phyloP scores from a whole-genome alignment of 1,284 basidiomycete species.

The Pseudozyma thailandica region DNA sequence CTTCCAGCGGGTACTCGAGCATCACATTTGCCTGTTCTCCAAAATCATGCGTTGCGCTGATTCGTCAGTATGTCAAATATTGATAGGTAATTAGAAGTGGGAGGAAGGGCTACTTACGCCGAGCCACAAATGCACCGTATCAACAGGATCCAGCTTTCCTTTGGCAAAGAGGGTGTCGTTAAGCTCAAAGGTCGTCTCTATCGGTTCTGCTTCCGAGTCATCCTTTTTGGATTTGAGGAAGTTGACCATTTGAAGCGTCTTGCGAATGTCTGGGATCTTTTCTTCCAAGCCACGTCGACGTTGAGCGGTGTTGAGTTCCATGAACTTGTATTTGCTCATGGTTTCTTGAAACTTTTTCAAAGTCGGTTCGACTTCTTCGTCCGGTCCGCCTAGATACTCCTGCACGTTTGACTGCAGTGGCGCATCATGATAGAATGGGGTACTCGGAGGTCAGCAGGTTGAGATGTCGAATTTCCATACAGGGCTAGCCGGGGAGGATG shows the following conservation, averaged over 20 bases:
- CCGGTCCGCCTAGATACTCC: slow-evolving; percentile 82
- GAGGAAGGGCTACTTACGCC: slow-evolving; percentile 74
- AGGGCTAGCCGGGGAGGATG: neutral
- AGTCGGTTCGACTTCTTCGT: slow-evolving; percentile 81
- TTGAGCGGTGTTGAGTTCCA: slow-evolving; percentile 88
- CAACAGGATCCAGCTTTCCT: slow-evolving; percentile 85
- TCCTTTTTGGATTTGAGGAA: slow-evolving; percentile 73
- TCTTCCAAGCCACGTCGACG: slow-evolving; percentile 83
- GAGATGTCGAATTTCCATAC: neutral
- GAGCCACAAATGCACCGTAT: slow-evolving; percentile 93
- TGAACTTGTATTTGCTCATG: slow-evolving; percentile 97
- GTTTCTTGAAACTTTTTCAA: slow-evolving; percentile 90
- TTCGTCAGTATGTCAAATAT: neutral
- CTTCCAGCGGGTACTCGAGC: slow-evolving; percentile 89
- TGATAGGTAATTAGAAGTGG: no score
- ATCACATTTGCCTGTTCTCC: slow-evolving; percentile 76
- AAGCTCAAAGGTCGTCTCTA: slow-evolving; percentile 91
- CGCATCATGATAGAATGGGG: neutral
- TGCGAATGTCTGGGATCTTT: slow-evolving; percentile 96
- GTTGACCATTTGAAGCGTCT: slow-evolving; percentile 89
- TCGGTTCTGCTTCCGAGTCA: slow-evolving; percentile 72
- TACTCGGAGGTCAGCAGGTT: neutral
- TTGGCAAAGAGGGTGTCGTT: slow-evolving; percentile 95
- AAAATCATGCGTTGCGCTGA: neutral
- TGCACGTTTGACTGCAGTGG: slow-evolving; percentile 79